A percentile compares a stretch with the other conserved stretches of the same genome.
Evolutionary conservation across 1,284 basidiomycete genomes (phyloP).

Genomic region (Trichosporon ovoides): DNA sequence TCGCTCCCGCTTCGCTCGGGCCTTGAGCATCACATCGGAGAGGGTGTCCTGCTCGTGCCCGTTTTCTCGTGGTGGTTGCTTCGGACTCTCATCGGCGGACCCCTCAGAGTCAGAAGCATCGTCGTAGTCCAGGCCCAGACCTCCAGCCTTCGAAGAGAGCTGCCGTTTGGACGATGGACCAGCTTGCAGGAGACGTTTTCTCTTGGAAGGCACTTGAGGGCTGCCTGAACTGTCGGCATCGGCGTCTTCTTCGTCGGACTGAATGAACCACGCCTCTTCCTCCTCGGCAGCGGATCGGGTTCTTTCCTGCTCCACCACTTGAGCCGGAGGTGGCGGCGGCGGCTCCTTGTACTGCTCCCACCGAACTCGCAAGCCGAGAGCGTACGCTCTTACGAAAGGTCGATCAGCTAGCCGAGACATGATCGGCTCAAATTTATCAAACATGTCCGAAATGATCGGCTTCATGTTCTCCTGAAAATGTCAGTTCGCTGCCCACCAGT

Average conservation of each 20-base stretch:
- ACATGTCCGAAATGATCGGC: constrained; percentile 74
- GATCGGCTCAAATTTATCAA: constrained; percentile 66
- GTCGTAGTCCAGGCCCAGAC: constrained; percentile 44
- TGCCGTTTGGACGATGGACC: constrained; percentile 15
- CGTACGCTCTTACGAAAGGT: constrained; percentile 36
- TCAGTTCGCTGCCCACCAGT: constrained; percentile 1
- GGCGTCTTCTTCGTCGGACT: constrained; percentile 55
- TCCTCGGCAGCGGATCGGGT: constrained; percentile 55
- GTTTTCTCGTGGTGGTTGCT: constrained; percentile 10
- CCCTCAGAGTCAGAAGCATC: constrained; percentile 47
- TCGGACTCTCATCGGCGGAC: constrained; percentile 23
- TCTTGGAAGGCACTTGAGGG: constrained; percentile 20
- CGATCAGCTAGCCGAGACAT: constrained; percentile 62
- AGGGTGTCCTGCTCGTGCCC: constrained; percentile 34
- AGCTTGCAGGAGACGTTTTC: constrained; percentile 26
- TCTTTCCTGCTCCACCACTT: constrained; percentile 56
- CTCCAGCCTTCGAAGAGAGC: constrained; percentile 12
- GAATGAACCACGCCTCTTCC: constrained; percentile 83
- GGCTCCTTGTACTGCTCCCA: constrained; percentile 92
- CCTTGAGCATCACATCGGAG: constrained; percentile 49
- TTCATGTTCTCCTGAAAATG: constrained; percentile 72
- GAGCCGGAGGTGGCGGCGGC: constrained; percentile 53
- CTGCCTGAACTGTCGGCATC: constrained; percentile 10
- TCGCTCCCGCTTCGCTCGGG: constrained; percentile 67
- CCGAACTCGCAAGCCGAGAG: constrained; percentile 60